These are phyloP conservation scores for Microdochium trichocladiopsis DNA, from an alignment of 2,329 filamentous ascomycete species.

Conservation along the genomic window DNA sequence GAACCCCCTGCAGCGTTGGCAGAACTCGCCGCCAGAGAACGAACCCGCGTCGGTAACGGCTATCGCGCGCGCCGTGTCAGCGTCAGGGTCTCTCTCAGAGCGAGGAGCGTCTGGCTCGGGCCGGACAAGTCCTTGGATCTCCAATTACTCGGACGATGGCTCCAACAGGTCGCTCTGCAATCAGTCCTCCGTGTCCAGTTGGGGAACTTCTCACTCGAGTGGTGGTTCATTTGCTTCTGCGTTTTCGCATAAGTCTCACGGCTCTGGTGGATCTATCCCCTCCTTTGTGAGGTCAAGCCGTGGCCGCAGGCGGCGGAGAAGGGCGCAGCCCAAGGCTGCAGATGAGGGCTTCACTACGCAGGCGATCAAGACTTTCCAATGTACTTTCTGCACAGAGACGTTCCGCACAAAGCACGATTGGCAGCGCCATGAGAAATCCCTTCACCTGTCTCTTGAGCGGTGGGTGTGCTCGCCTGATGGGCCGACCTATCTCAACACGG, in stretches of 20 bases:
- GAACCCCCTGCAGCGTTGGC: slow-evolving; percentile 53
- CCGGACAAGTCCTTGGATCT: slow-evolving; percentile 48
- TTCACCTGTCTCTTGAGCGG: slow-evolving; percentile 56
- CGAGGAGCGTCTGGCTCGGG: slow-evolving; percentile 38
- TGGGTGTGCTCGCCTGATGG: slow-evolving; percentile 60
- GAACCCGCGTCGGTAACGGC: slow-evolving; percentile 52
- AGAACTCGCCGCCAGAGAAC: slow-evolving; percentile 51
- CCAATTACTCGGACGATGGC: slow-evolving; percentile 54
- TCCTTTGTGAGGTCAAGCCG: slow-evolving; percentile 30
- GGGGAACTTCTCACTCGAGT: slow-evolving; percentile 55
- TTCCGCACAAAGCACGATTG: slow-evolving; percentile 64
- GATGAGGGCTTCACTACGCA: slow-evolving; percentile 28
- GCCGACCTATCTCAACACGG: slow-evolving; percentile 46
- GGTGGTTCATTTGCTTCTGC: slow-evolving; percentile 51
- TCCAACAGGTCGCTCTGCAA: slow-evolving; percentile 51
- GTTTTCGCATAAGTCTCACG: slow-evolving; percentile 50
- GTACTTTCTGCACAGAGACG: slow-evolving; percentile 62
- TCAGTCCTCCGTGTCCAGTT: slow-evolving; percentile 52
- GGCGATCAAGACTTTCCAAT: slow-evolving; percentile 53
- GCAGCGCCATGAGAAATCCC: slow-evolving; percentile 64
- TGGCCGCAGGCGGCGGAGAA: slow-evolving; percentile 41
- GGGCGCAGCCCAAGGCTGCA: slow-evolving; percentile 27
- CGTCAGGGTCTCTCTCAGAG: slow-evolving; percentile 36
- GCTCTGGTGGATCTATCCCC: slow-evolving; percentile 44
- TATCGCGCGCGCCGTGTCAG: slow-evolving; percentile 50